phyloP scores from a whole-genome alignment of 495 filamentous ascomycete genomes.

The Jackrogersella minutella region DNA sequence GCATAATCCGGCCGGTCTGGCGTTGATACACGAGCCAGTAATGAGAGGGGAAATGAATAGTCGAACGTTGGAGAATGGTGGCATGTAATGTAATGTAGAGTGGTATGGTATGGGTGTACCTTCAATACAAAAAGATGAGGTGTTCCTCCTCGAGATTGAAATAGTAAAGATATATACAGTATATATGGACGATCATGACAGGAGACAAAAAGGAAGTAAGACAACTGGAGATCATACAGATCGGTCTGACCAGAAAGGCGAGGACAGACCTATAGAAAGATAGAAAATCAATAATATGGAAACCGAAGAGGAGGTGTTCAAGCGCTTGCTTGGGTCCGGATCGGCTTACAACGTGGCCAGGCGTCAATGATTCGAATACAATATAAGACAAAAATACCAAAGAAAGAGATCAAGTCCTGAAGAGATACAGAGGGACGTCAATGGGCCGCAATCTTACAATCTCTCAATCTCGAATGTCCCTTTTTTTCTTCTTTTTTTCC shows the following conservation, averaged over 20 bases:
- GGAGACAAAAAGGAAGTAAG: slow-evolving; percentile 12
- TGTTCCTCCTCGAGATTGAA: slow-evolving; percentile 4
- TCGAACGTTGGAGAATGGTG: neutral
- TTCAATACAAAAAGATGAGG: slow-evolving; percentile 14
- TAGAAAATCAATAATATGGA: neutral
- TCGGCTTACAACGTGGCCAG: slow-evolving; percentile 8
- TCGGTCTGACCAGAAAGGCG: neutral
- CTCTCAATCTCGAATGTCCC: slow-evolving; percentile 21
- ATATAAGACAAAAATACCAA: neutral
- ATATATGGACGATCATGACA: neutral
- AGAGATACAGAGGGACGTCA: neutral
- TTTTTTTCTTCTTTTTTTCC: neutral
- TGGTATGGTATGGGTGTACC: neutral
- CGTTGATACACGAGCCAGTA: slow-evolving; percentile 25
- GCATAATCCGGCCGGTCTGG: slow-evolving; percentile 50
- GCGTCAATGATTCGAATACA: neutral
- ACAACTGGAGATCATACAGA: no score
- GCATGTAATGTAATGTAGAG: neutral
- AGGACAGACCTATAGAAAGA: neutral
- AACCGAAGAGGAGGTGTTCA: neutral
- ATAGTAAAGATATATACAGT: neutral
- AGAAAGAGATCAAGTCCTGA: neutral
- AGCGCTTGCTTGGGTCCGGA: slow-evolving; percentile 1
- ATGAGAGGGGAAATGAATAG: neutral
- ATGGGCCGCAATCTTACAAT: neutral